Base-by-base conservation (phyloP, 2,329 filamentous ascomycete genomes). In the Cercospora sesami region DNA sequence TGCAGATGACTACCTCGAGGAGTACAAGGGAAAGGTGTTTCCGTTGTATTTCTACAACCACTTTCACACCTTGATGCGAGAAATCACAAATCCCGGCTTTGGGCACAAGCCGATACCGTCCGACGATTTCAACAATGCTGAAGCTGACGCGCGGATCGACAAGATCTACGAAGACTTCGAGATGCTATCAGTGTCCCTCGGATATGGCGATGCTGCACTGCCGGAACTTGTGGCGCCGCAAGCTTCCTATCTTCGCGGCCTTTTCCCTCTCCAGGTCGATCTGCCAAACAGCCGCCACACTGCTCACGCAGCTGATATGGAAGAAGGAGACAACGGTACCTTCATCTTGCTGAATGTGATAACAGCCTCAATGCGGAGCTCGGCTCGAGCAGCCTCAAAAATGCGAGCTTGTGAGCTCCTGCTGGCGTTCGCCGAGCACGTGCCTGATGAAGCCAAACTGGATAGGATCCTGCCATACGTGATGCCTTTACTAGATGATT, bases 21-120 rank as follows among this genome's bases (percentile, higher is more conserved):
- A 97, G 75, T 98, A 92, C 89, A 92, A 93, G 75, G 88, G 87
- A 58, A 97, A 94, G 77, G 92, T 94, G 3, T 99, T 99, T 71
- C 96, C 95, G 0, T 88, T 92, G 67, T 99, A 99, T 80, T 99
- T 99, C 76, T 98, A 97, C 83, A 96, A 89, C 77, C 98, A 99
- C 77, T 84, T 99, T 33, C 95, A 99, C 78, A 94, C 97, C 75
- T 97, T 99, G 77, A 97, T 99, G 93, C 92, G 92, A 73, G 86
- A 96, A 64, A 92, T 99, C 70, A 98, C 95, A 4, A 93, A 98
- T 77, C 91, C 94, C 0, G 92, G 91, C 0, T 92, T 92, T 1
- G 93, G 92, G 0, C 90, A 91, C 71, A 89, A 87, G 63, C 86
- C 89, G 10, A 86, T 92, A 51, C 90, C 90, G 9, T 87, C 90